Evolutionary conservation across 805 yeast genomes (phyloP).

Genomic region (Candida khao-thaluensis): DNA sequence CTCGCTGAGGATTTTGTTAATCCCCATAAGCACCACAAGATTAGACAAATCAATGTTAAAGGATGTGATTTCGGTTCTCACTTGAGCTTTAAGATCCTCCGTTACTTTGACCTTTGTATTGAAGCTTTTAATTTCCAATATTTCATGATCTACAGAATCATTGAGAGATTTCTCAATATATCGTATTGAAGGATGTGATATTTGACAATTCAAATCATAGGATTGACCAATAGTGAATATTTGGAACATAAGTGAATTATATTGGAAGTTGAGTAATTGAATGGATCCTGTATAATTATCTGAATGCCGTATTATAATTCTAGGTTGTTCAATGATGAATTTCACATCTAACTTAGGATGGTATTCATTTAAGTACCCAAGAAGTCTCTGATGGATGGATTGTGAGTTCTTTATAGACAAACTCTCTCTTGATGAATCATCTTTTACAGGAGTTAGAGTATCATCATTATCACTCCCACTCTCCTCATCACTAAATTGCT

Average conservation of each 20-base stretch:
- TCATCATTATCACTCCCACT: not conserved
- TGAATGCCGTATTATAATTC: slow-evolving; percentile 23
- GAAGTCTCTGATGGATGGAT: slow-evolving; percentile 13
- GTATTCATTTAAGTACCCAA: slow-evolving; percentile 27
- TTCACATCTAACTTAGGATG: slow-evolving; percentile 33
- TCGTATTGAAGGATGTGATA: slow-evolving; percentile 30
- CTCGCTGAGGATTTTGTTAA: slow-evolving; percentile 28
- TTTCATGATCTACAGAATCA: slow-evolving; percentile 2
- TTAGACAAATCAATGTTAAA: slow-evolving; percentile 27
- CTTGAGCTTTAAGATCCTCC: slow-evolving; percentile 25
- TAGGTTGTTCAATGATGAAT: slow-evolving; percentile 33
- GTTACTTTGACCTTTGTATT: slow-evolving; percentile 23
- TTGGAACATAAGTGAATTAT: slow-evolving; percentile 35
- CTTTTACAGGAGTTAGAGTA: no score
- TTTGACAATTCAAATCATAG: slow-evolving; percentile 34
- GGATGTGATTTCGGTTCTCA: slow-evolving; percentile 19
- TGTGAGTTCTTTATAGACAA: no score
- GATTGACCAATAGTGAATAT: slow-evolving; percentile 32
- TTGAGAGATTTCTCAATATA: slow-evolving; percentile 28
- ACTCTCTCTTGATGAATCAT: no score
- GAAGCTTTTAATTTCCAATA: slow-evolving; percentile 15
- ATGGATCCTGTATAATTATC: slow-evolving; percentile 10
- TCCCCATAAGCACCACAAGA: slow-evolving; percentile 31
- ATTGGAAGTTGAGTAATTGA: slow-evolving; percentile 30
- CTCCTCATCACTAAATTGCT: slow-evolving; percentile 7